These are phyloP conservation scores for Suillus brevipes DNA, from an alignment of 768 basidiomycete genomes.

Conservation along the genomic window DNA sequence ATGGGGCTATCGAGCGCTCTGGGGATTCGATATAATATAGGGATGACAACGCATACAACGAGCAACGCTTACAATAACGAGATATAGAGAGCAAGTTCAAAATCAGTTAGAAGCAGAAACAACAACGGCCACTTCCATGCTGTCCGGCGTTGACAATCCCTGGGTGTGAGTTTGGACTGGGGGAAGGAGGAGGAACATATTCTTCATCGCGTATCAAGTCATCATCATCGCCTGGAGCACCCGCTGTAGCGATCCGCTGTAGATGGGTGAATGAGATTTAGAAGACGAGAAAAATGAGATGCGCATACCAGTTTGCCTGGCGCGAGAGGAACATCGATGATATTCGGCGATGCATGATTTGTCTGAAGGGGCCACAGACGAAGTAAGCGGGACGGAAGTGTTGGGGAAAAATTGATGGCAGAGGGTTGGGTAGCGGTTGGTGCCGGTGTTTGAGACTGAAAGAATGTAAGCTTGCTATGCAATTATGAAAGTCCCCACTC, in stretches of 20 bases:
- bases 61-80: not conserved
- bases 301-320: not conserved
- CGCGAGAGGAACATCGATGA: not conserved
- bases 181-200: not conserved
- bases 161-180: not conserved
- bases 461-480: too few species aligned
- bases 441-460: too few species aligned
- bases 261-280: not conserved
- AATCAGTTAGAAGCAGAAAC: conserved; percentile 9
- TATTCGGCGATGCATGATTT: not conserved
- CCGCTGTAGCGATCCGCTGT: not conserved
- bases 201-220: not conserved
- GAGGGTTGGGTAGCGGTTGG: too few species aligned
- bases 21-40: too few species aligned
- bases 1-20: too few species aligned
- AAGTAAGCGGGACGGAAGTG: not conserved
- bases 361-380: not conserved
- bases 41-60: not conserved
- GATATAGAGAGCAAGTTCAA: not conserved
- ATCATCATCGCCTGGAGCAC: not conserved
- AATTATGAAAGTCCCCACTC: not conserved
- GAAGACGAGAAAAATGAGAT: not conserved
- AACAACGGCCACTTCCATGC: not conserved
- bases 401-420: too few species aligned
- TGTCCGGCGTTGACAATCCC: not conserved